Conservation (phyloP, 345 rosid species). For the Lenwebbia sp. region DNA sequence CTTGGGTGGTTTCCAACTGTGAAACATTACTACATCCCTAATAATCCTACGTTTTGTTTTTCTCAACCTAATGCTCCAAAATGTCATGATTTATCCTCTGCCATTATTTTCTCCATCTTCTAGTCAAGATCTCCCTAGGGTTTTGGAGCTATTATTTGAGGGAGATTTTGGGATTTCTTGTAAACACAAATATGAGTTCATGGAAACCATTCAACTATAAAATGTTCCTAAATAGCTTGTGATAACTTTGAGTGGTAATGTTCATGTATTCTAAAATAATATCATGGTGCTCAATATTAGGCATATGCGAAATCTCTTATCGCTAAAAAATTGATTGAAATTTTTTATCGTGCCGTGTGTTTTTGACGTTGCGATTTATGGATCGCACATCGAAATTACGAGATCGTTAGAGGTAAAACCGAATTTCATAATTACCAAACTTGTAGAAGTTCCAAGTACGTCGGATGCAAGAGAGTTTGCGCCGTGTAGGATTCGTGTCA, state of each 20-base stretch:
- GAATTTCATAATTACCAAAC: too few species aligned
- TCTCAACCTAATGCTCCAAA: background rate
- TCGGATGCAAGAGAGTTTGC: background rate
- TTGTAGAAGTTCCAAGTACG: background rate
- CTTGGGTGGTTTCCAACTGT: background rate
- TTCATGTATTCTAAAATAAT: background rate
- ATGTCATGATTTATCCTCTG: background rate
- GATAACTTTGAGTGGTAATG: background rate
- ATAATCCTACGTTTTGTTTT: background rate
- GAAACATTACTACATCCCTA: background rate
- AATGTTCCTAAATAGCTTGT: too few species aligned
- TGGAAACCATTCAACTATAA: fast-evolving
- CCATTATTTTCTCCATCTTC: background rate
- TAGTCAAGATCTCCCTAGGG: background rate
- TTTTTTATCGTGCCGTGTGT: background rate
- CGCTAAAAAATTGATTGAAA: background rate
- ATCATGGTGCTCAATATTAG: background rate
- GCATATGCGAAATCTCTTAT: background rate
- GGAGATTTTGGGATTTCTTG: background rate
- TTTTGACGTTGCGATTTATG: too few species aligned
- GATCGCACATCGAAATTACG: background rate
- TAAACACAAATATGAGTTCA: background rate
- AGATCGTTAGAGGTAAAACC: background rate
- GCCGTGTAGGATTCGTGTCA: fast-evolving
- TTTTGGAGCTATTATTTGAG: background rate